Conservation (phyloP, 441 rosid genomes). For the Metrosideros polymorpha region DNA sequence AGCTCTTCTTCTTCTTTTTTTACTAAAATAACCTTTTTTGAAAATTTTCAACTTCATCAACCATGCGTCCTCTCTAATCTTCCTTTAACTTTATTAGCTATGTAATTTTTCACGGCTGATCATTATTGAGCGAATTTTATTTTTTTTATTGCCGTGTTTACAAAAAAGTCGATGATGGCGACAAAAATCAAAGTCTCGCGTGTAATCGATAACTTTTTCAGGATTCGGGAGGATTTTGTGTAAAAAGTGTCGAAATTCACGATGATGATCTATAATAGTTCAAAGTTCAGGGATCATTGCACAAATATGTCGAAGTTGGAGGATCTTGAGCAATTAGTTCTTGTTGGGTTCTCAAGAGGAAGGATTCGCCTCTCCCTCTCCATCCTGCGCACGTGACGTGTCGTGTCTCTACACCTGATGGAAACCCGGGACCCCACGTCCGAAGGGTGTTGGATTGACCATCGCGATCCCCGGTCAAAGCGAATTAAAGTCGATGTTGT, state of each 20-base stretch:
- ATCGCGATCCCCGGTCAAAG: background rate
- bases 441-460: background rate
- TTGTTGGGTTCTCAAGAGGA: background rate
- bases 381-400: background rate
- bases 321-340: background rate
- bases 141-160: background rate
- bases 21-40: background rate
- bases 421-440: background rate
- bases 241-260: background rate
- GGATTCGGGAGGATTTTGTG: too few species aligned
- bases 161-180: rapidly evolving
- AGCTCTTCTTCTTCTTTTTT: background rate
- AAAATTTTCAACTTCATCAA: background rate
- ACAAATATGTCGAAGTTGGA: background rate
- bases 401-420: background rate
- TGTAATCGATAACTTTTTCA: background rate
- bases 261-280: too few species aligned
- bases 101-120: background rate
- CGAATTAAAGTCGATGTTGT: background rate
- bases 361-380: too few species aligned
- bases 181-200: background rate
- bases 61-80: background rate
- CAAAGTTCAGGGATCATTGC: background rate
- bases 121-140: background rate
- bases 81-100: background rate